Evolutionary conservation across 2,329 filamentous ascomycete genomes (phyloP).

Genomic region (Sporothrix variecibatus): DNA sequence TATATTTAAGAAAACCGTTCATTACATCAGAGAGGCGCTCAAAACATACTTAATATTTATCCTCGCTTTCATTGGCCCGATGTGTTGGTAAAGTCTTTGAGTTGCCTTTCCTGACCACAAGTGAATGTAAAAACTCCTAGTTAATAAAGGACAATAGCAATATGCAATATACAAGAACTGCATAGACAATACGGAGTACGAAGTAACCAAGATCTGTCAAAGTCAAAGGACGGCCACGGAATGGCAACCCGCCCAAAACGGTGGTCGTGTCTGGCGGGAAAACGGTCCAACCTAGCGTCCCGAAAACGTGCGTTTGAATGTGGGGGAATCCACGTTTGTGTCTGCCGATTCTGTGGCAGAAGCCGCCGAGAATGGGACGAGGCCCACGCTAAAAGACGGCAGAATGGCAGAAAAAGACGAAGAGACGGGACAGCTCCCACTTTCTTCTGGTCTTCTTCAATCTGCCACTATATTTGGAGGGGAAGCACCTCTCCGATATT

Average conservation of each 20-base stretch:
- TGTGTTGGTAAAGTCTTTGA: no score
- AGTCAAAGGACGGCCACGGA: neutral
- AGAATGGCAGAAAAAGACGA: neutral
- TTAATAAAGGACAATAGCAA: no score
- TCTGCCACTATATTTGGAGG: constrained; percentile 5
- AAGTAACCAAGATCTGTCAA: no score
- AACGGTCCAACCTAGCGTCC: constrained; percentile 3
- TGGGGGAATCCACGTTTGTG: neutral
- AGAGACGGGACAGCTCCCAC: neutral
- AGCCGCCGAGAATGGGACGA: neutral
- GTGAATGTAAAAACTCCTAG: no score
- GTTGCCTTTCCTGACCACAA: no score
- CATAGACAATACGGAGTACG: no score
- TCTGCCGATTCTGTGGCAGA: constrained; percentile 6
- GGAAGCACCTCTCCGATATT: neutral
- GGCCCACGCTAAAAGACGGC: neutral
- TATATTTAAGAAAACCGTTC: no score
- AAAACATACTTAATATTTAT: no score
- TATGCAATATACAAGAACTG: no score
- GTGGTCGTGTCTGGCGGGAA: neutral
- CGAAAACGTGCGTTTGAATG: neutral
- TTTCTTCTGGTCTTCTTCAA: neutral
- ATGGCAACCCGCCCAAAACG: neutral
- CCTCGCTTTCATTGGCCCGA: neutral
- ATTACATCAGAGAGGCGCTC: no score